A percentile compares a stretch with the other conserved stretches of the same genome.
Evolutionary conservation across 257 asterid species (phyloP).

Genomic region (Lycium barbarum): DNA sequence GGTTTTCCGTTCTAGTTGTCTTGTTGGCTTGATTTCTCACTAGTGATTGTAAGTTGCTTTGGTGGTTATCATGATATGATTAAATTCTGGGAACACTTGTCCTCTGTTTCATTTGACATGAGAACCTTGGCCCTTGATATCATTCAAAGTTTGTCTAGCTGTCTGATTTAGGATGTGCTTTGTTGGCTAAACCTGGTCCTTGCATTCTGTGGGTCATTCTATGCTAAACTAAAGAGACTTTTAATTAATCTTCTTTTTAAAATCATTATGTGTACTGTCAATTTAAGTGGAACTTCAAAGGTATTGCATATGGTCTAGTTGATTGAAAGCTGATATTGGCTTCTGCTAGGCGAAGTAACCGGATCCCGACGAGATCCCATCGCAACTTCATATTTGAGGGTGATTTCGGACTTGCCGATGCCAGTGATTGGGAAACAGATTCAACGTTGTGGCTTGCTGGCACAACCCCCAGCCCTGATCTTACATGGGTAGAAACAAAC

Average conservation of each 20-base stretch:
- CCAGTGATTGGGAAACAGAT: slow-evolving; percentile 70
- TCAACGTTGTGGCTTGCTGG: slow-evolving; percentile 53
- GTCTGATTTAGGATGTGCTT: neutral
- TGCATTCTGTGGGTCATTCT: neutral
- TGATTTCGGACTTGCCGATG: slow-evolving; percentile 61
- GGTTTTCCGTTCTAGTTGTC: neutral
- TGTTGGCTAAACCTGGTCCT: slow-evolving; percentile 11
- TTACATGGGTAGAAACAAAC: slow-evolving; percentile 39
- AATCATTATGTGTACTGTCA: neutral
- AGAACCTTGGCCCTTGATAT: neutral
- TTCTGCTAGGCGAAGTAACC: slow-evolving; percentile 48
- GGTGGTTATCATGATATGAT: neutral
- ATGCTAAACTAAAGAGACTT: neutral
- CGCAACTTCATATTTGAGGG: slow-evolving; percentile 44
- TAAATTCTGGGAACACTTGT: neutral
- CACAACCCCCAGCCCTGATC: slow-evolving; percentile 39
- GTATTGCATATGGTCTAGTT: neutral
- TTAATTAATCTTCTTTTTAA: neutral
- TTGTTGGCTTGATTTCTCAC: neutral
- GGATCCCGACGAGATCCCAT: slow-evolving; percentile 47
- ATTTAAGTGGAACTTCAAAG: neutral
- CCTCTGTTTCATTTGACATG: neutral
- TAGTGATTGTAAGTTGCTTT: neutral
- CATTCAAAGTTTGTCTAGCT: neutral
- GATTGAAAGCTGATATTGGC: neutral